A percentile compares a stretch with the other conserved stretches of the same genome.
phyloP scores from a whole-genome alignment of 345 rosid species.

The Schrenkiella parvula region DNA sequence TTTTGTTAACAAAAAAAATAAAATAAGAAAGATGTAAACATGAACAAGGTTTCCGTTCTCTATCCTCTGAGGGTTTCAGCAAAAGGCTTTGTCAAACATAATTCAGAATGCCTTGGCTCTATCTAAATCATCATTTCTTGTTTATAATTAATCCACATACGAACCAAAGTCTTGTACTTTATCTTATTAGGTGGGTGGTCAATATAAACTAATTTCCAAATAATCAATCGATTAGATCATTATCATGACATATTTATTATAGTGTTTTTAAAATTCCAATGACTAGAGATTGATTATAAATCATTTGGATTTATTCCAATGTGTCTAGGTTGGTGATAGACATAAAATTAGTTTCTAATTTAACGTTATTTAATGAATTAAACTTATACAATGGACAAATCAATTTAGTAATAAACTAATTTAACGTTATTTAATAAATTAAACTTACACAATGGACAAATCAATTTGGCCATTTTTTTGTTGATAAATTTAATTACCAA shows the following conservation, averaged over 20 bases:
- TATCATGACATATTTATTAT: background rate
- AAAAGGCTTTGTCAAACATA: too few species aligned
- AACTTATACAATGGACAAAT: too few species aligned
- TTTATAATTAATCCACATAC: background rate
- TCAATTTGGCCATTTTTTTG: too few species aligned
- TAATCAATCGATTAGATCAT: background rate
- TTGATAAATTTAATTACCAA: too few species aligned
- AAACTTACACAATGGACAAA: too few species aligned
- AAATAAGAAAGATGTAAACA: too few species aligned
- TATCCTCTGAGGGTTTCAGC: too few species aligned
- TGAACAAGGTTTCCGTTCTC: too few species aligned
- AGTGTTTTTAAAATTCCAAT: background rate
- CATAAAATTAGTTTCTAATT: background rate
- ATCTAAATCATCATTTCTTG: background rate
- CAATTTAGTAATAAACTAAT: too few species aligned
- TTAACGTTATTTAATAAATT: too few species aligned
- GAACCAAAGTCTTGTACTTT: slow-evolving; percentile 3
- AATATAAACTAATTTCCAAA: background rate
- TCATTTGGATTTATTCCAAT: slow-evolving; percentile 17
- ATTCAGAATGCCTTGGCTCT: background rate
- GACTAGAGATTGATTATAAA: slow-evolving; percentile 1
- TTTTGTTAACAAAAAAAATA: too few species aligned
- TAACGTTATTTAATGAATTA: background rate
- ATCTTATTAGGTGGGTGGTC: slow-evolving; percentile 6
- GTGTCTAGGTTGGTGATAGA: slow-evolving; percentile 13